Base-by-base conservation (phyloP, 768 basidiomycete species). In the Amanita phalloides region DNA sequence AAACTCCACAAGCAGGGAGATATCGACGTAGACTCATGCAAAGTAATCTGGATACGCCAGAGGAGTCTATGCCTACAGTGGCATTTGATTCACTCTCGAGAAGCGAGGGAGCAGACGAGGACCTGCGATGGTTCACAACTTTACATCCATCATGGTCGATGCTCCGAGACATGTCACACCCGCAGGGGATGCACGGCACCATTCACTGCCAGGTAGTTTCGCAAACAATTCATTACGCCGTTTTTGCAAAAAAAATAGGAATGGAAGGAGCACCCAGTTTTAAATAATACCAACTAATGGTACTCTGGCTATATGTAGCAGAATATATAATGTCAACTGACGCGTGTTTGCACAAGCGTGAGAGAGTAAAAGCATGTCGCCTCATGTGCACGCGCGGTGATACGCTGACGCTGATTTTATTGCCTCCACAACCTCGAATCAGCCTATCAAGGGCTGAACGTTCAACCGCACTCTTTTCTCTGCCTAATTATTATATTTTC, bases 391-490 rank as follows among this genome's bases (percentile, higher is more conserved):
- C 21, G n/a, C 30, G 33, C 45, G 11, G 46, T 25, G 17, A 17
- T 48, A 48, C 33, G 46, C 35, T 35, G 21, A 37, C 35, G 32
- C 32, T 36, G 30, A 36, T 49, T n/a, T 49, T 20, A 33, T 20
- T 6, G 14, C 23, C 10, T 49, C 43, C 41, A 30, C 36, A 49
- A n/a, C 39, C 23, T 44, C 33, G 21, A 42, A 33, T 44, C 41
- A 35, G 39, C 33, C 49, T 20, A 13, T 51, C 41, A 43, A 48
- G 43, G n/a, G 42, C 33, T 33, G 33, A 13, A 33, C 33, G 28
- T 42, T 51, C 14, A 25, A 51, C 42, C 21, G 49, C 49, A 42
- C 42, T 42, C 49, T 1, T 43, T 51, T 51, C 23, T 28, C 20
- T 23, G 30, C 41, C 39, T 43, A 26, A 35, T 51, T 21, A 36